Conservation (phyloP, 78 protist genomes). For the Bigelowiella natans region DNA sequence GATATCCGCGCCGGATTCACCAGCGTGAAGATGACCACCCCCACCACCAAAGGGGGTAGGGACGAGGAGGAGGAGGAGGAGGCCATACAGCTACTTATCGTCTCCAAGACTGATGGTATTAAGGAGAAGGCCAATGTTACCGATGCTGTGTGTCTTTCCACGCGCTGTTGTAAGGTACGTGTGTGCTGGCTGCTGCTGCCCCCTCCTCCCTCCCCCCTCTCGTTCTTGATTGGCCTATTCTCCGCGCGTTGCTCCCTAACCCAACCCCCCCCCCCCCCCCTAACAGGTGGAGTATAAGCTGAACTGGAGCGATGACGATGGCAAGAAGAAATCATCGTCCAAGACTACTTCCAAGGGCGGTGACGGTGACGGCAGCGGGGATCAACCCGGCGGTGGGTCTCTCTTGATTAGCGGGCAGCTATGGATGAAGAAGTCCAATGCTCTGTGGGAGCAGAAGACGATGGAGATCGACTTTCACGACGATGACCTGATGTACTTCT, state of each 20-base stretch:
- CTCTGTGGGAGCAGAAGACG: neutral
- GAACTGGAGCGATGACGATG: no score
- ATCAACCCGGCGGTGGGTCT: neutral
- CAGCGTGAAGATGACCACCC: neutral
- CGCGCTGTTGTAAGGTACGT: neutral
- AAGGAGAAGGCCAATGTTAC: neutral
- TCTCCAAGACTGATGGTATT: neutral
- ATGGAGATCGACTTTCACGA: neutral
- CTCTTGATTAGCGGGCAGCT: neutral
- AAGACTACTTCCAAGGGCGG: no score
- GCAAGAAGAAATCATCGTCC: no score
- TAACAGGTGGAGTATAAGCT: no score
- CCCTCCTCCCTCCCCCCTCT: no score
- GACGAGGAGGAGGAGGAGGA: neutral
- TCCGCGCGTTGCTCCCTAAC: no score
- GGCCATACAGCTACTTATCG: neutral
- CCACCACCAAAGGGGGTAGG: neutral
- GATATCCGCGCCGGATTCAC: no score
- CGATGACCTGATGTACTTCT: neutral
- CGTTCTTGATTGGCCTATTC: no score
- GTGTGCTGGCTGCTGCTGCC: no score
- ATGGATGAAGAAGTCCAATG: neutral
- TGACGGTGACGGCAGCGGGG: neutral
- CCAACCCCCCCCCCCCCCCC: no score
- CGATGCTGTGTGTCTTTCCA: neutral